Conservation (phyloP, 495 filamentous ascomycete species). For the Aspergillus bridgeri region DNA sequence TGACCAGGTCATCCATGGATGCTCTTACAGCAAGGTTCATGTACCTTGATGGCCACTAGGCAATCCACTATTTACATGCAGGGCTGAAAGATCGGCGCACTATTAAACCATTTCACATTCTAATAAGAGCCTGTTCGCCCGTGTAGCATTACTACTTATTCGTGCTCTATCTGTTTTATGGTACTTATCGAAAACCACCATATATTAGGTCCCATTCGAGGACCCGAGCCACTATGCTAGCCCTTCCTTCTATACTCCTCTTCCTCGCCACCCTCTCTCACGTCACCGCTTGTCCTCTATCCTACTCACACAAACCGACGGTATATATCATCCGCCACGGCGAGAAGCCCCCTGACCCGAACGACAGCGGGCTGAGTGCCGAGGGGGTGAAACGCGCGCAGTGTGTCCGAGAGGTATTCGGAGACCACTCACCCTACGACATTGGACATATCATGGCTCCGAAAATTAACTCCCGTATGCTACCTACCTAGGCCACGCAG, state of each 20-base stretch:
- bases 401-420: conserved; percentile 46
- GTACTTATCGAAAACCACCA: not conserved
- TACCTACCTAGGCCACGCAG: not conserved
- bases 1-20: not conserved
- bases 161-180: not conserved
- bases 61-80: not conserved
- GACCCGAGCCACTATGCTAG: not conserved
- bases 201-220: not conserved
- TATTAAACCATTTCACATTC: not conserved
- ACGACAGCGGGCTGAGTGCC: conserved; percentile 36
- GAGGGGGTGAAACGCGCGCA: conserved; percentile 44
- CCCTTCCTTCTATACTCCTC: not conserved
- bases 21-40: not conserved
- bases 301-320: conserved; percentile 14
- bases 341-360: conserved; percentile 43
- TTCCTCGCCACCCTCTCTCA: conserved; percentile 2
- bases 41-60: not conserved
- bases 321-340: conserved; percentile 55
- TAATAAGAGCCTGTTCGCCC: not conserved
- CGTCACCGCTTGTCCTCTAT: conserved; percentile 1
- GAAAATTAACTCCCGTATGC: conserved; percentile 26
- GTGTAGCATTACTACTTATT: not conserved
- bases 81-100: not conserved
- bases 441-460: conserved; percentile 50
- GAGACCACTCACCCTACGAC: conserved; percentile 35